Percentiles rank a stretch among this genome's conserved stretches.
Evolutionary conservation across 2,329 filamentous ascomycete species (phyloP).

Genomic region (Aspergillus sp.): DNA sequence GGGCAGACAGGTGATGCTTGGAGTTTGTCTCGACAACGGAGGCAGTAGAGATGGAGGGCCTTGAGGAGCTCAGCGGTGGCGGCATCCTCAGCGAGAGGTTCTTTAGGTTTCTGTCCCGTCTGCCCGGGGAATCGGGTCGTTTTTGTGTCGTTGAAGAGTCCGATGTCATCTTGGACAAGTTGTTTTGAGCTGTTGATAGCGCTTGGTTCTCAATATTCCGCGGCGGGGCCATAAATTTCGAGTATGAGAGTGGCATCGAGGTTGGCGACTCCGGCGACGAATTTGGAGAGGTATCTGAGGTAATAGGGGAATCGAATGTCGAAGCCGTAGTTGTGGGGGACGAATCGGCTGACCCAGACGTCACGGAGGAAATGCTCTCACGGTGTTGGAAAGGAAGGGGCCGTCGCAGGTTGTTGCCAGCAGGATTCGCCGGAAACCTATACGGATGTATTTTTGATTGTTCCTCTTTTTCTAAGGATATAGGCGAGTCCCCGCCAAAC

Average conservation of each 20-base stretch:
- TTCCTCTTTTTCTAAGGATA: slow-evolving; percentile 28
- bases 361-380: slow-evolving; percentile 44
- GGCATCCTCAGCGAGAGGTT: slow-evolving; percentile 64
- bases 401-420: slow-evolving; percentile 26
- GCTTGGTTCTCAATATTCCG: slow-evolving; percentile 29
- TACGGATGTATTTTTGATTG: slow-evolving; percentile 27
- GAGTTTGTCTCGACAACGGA: slow-evolving; percentile 46
- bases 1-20: slow-evolving; percentile 47
- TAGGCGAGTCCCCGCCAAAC: slow-evolving; percentile 44
- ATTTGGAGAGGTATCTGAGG: slow-evolving; percentile 86
- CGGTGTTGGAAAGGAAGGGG: slow-evolving; percentile 39
- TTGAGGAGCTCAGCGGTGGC: slow-evolving; percentile 40
- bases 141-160: slow-evolving; percentile 36
- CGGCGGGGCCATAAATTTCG: slow-evolving; percentile 36
- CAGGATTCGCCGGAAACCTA: slow-evolving; percentile 28
- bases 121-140: slow-evolving; percentile 38
- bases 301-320: slow-evolving; percentile 84
- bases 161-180: slow-evolving; percentile 30
- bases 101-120: slow-evolving; percentile 59
- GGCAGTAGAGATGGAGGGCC: slow-evolving; percentile 51
- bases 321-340: slow-evolving; percentile 94
- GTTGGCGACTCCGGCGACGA: slow-evolving; percentile 89
- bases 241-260: slow-evolving; percentile 60
- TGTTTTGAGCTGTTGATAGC: slow-evolving; percentile 20
- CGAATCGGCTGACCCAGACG: slow-evolving; percentile 84